Evolutionary conservation across 2,329 filamentous ascomycete genomes (phyloP), one percentile per base, ranked within the genome.

Genomic region (Cladosporium sp.): DNA sequence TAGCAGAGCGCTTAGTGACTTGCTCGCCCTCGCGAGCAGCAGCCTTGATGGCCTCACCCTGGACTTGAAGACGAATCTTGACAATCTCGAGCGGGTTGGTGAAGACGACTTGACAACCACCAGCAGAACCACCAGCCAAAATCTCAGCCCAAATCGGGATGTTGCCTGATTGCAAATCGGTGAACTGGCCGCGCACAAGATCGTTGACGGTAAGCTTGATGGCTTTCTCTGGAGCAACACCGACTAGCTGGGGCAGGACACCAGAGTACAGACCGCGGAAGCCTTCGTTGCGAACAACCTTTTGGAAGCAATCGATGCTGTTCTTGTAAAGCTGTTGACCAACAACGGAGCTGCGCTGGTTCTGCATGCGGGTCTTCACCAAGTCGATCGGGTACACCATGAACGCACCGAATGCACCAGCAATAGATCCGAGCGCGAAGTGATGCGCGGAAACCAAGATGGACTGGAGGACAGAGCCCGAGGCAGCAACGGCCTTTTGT

Each of bases 181-280:
- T 91, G 74, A 93, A 89, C 70, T 86, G 84, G 10, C 86, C 85
- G 75, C 95, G 89, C 26, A 96, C 92, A 64, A 99, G 81, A 76
- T 99, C 95, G 80, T 99, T 99, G 74, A 99, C 93, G 0, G 95
- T 99, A 69, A 99, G 87, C 83, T 99, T 99, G 82, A 99, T 99
- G 72, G 95, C 95, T 84, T 99, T 99, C 79, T 99, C 95, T 1
- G 95, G 95, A n/a, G 95, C 95, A 55, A 99, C 95, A 78, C 95
- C 95, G 69, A 99, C 92, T 55, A 99, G 86, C 83, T 99, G 95
- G 12, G 95, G 95, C 62, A 97, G 79, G 23, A 99, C 92, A 76
- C 95, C 95, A 59, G 94, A 96, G 82, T 99, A 99, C 59, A 99
- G 81, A 26, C 95, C 95, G 46, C 84, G 85, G 78, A 96, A 85